Conservation (phyloP, 495 filamentous ascomycete genomes). For the Xylaria bambusicola region DNA sequence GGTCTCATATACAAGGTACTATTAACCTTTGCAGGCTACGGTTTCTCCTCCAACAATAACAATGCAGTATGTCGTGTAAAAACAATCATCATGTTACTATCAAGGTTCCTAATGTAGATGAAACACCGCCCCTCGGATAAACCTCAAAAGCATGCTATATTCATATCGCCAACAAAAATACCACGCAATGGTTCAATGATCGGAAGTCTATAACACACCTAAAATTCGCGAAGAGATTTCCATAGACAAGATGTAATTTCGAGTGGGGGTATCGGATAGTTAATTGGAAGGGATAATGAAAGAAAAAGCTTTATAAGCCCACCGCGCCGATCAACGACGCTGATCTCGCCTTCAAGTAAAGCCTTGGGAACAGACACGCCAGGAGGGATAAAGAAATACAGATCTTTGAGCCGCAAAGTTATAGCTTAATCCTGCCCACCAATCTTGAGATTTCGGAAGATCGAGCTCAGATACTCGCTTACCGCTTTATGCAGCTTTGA, state of each 20-base stretch:
- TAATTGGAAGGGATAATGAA: constrained; percentile 5
- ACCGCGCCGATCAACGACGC: background rate
- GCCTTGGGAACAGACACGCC: background rate
- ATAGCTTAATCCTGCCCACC: constrained; percentile 2
- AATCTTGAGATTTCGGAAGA: constrained; percentile 18
- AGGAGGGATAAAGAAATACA: background rate
- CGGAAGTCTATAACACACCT: background rate
- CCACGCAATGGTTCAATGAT: background rate
- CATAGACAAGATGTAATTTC: constrained; percentile 6
- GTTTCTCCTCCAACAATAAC: background rate
- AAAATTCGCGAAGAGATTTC: background rate
- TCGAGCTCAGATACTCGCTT: constrained; percentile 25
- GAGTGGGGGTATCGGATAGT: constrained; percentile 13
- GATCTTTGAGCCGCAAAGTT: background rate
- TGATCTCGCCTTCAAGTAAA: background rate
- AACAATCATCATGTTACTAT: background rate
- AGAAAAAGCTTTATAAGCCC: constrained; percentile 7
- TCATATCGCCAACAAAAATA: background rate
- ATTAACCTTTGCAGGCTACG: too few relatives aligned
- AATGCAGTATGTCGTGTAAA: too few relatives aligned
- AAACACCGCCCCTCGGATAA: background rate
- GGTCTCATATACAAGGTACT: too few relatives aligned
- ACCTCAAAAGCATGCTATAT: background rate
- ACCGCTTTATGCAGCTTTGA: constrained; percentile 20
- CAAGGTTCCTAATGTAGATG: background rate